These are phyloP conservation scores for Magnolia sinica DNA, from an alignment of 164 flowering plant genomes.

Conservation along the genomic window DNA sequence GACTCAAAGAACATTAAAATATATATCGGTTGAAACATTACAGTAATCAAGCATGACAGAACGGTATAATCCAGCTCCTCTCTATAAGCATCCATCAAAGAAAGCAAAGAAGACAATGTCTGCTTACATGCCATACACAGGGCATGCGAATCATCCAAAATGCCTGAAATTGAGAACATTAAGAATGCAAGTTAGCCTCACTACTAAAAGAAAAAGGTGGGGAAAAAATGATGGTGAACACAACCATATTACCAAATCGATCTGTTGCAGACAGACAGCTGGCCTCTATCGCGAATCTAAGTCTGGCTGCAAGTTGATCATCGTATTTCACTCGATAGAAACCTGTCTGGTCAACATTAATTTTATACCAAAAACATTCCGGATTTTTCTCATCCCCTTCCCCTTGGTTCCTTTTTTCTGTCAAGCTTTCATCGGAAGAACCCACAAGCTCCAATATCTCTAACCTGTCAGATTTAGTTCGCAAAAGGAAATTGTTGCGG, in stretches of 20 bases:
- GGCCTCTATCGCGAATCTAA: constrained; percentile 70
- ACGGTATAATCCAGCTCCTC: constrained; percentile 85
- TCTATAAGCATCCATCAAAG: constrained; percentile 76
- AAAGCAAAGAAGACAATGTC: constrained; percentile 70
- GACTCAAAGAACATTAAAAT: background rate
- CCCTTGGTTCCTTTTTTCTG: constrained; percentile 7
- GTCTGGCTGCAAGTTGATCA: constrained; percentile 63
- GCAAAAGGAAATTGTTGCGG: constrained; percentile 56
- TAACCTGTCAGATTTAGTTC: constrained; percentile 37
- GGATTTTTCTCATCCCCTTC: constrained; percentile 5
- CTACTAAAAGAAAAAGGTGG: background rate
- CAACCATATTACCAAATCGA: constrained; percentile 61
- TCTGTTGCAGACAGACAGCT: constrained; percentile 62
- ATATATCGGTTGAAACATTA: constrained; percentile 28
- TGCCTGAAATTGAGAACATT: constrained; percentile 41
- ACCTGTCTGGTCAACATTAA: constrained; percentile 86
- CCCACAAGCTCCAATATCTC: constrained; percentile 40
- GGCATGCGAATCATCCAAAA: constrained; percentile 88
- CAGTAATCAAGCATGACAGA: constrained; percentile 70
- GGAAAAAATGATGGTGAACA: constrained; percentile 2
- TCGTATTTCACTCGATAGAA: constrained; percentile 97
- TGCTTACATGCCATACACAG: constrained; percentile 76
- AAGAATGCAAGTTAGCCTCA: background rate
- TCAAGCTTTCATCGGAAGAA: constrained; percentile 13
- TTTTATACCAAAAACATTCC: constrained; percentile 56